phyloP scores from a whole-genome alignment of 306 rosid genomes.

The Acacia crassicarpa region DNA sequence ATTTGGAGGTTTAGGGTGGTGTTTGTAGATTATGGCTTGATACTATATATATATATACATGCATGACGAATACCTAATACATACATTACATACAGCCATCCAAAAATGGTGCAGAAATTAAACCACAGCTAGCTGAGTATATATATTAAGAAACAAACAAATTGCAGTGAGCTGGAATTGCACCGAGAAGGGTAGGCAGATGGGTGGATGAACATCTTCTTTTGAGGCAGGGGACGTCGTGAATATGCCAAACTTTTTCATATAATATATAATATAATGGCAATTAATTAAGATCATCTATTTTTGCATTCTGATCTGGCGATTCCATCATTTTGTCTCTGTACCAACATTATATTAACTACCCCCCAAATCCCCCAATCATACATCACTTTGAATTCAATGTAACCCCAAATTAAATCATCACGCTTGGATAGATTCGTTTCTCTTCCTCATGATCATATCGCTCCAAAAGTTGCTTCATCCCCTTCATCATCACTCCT shows the following conservation, averaged over 20 bases:
- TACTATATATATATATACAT: no score
- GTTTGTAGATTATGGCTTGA: background rate
- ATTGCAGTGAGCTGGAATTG: constrained; percentile 51
- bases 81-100: no score
- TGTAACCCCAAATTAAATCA: constrained; percentile 25
- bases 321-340: constrained; percentile 36
- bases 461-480: constrained; percentile 35
- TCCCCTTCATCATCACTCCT: constrained; percentile 31
- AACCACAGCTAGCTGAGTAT: no score
- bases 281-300: background rate
- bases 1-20: background rate
- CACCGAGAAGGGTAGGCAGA: constrained; percentile 34
- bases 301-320: constrained; percentile 5
- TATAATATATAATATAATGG: background rate
- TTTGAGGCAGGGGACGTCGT: constrained; percentile 30
- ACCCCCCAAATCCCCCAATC: constrained; percentile 2
- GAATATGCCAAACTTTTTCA: constrained; percentile 22
- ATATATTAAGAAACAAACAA: constrained; percentile 34
- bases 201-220: constrained; percentile 2
- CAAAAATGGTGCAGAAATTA: no score
- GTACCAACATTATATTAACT: constrained; percentile 14
- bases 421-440: constrained; percentile 35
- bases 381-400: constrained; percentile 42
- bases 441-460: constrained; percentile 18
- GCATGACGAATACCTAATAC: no score